phyloP scores from a whole-genome alignment of 352 stramenopile genomes.

The Phytophthora pini region DNA sequence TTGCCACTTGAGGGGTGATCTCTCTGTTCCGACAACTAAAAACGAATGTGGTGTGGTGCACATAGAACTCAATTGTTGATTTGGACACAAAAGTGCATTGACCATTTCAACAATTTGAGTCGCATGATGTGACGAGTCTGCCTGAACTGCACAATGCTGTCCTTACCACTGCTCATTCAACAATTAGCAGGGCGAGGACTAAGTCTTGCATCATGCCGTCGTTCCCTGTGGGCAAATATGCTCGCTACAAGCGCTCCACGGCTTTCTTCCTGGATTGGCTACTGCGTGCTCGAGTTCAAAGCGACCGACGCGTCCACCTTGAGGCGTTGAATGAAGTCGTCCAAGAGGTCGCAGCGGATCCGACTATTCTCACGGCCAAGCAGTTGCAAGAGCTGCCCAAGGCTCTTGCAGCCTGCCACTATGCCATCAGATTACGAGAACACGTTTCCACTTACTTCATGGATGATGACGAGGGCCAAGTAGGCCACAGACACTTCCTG shows the following conservation, averaged over 20 bases:
- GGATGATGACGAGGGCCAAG: slow-evolving; percentile 6
- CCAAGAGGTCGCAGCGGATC: slow-evolving; percentile 6
- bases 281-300: not conserved
- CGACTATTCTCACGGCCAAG: slow-evolving; percentile 5
- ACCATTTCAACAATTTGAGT: too few relatives aligned
- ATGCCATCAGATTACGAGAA: slow-evolving; percentile 24
- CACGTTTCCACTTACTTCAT: slow-evolving; percentile 22
- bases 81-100: too few relatives aligned
- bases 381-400: slow-evolving; percentile 16
- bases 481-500: slow-evolving; percentile 12
- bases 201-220: slow-evolving; percentile 1
- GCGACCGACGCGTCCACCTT: not conserved
- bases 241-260: slow-evolving; percentile 15
- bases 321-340: slow-evolving; percentile 5
- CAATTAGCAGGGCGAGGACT: not conserved
- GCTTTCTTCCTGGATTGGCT: slow-evolving; percentile 12
- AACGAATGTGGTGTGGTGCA: not conserved
- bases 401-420: slow-evolving; percentile 27
- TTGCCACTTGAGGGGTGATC: slow-evolving; percentile 11
- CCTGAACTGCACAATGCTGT: not conserved
- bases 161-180: not conserved
- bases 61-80: too few relatives aligned
- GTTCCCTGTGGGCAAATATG: slow-evolving; percentile 11
- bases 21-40: slow-evolving; percentile 5
- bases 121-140: too few relatives aligned